phyloP scores from a whole-genome alignment of 2,329 filamentous ascomycete genomes.

The Gaeumannomyces sp. region DNA sequence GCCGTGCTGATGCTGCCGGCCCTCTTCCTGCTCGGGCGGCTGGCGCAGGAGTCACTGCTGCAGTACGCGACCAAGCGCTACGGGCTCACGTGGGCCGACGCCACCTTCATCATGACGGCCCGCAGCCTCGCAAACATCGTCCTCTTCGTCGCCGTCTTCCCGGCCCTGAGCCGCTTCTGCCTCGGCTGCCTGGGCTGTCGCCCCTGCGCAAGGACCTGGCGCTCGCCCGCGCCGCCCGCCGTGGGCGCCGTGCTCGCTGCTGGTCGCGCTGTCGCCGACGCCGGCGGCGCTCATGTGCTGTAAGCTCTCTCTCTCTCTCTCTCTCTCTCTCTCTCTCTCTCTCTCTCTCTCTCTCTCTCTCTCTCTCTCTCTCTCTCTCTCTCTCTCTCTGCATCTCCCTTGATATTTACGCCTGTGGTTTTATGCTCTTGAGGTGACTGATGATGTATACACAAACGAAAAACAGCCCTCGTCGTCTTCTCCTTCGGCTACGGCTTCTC shows the following conservation, averaged over 20 bases:
- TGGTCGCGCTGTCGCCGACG: constrained; percentile 30
- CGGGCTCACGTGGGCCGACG: constrained; percentile 39
- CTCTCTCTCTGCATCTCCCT: too few species aligned
- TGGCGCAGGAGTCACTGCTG: constrained; percentile 33
- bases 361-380: too few species aligned
- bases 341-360: too few species aligned
- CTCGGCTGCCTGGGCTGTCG: constrained; percentile 23
- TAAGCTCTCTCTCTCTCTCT: constrained; percentile 1
- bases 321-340: neutral
- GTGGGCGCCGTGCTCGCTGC: constrained; percentile 24
- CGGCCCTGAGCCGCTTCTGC: constrained; percentile 26
- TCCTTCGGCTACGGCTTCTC: constrained; percentile 39
- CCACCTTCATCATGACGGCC: constrained; percentile 35
- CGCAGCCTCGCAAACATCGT: constrained; percentile 31
- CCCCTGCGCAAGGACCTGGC: constrained; percentile 33
- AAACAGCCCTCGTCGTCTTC: constrained; percentile 34
- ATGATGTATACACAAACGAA: too few species aligned
- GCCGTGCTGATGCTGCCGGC: constrained; percentile 31
- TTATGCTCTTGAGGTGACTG: too few species aligned
- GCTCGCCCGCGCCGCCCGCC: constrained; percentile 29
- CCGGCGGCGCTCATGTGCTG: constrained; percentile 27
- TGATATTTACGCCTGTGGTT: too few species aligned
- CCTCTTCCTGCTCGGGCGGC: constrained; percentile 26
- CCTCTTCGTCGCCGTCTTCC: constrained; percentile 33
- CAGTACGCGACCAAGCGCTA: constrained; percentile 50